Conservation (phyloP, 306 rosid genomes). For the Cucumis melo region DNA sequence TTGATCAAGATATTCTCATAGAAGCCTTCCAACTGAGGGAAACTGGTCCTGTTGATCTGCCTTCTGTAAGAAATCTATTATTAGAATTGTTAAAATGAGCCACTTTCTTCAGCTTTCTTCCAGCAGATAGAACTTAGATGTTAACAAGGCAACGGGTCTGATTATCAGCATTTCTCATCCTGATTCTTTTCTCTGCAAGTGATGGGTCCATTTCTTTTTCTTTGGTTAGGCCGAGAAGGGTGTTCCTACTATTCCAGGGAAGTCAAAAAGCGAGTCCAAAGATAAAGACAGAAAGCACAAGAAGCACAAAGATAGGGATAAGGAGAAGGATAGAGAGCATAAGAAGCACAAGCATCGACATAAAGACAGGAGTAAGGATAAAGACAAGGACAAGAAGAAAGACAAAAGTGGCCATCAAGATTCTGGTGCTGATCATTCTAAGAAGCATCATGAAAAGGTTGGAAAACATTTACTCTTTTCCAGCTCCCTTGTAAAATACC, state of each 20-base stretch:
- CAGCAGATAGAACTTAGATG: conserved; percentile 8
- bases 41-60: conserved; percentile 65
- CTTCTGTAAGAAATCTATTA: conserved; percentile 46
- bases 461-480: conserved; percentile 12
- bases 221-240: conserved; percentile 77
- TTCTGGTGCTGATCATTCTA: conserved; percentile 65
- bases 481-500: conserved; percentile 10
- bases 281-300: conserved; percentile 93
- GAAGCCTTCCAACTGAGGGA: conserved; percentile 86
- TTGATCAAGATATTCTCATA: conserved; percentile 65
- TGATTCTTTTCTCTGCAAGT: background rate
- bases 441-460: conserved; percentile 96
- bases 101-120: background rate
- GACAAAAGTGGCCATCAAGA: conserved; percentile 80
- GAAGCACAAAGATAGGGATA: conserved; percentile 70
- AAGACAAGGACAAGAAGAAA: conserved; percentile 90
- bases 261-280: conserved; percentile 66
- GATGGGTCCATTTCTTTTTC: background rate
- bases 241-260: conserved; percentile 59
- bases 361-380: conserved; percentile 79
- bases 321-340: conserved; percentile 87
- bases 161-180: background rate
- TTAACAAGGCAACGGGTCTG: background rate
- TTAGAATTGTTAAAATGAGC: conserved; percentile 1
- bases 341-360: conserved; percentile 81